These are phyloP conservation scores for Picochlorum sp. DNA, from an alignment of 139 green algal species.

Conservation along the genomic window DNA sequence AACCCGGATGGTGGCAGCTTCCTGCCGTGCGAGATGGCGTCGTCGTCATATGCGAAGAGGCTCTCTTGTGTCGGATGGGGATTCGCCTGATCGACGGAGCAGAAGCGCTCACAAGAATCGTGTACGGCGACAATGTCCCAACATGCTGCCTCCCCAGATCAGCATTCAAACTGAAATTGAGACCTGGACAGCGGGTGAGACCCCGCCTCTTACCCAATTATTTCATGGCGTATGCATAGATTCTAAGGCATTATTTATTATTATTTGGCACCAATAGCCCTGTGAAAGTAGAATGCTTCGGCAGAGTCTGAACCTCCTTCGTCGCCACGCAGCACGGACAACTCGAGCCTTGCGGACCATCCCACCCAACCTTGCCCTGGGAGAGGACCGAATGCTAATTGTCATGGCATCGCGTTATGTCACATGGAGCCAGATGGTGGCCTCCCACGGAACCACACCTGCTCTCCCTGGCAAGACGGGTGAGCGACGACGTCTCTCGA, in stretches of 20 bases:
- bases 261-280: too few species aligned
- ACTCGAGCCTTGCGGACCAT: too few species aligned
- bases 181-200: conserved; percentile 66
- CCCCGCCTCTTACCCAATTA: conserved; percentile 60
- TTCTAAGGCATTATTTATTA: not conserved
- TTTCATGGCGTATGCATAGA: conserved; percentile 40
- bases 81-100: conserved; percentile 77
- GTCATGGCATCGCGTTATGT: too few species aligned
- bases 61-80: conserved; percentile 52
- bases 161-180: conserved; percentile 63
- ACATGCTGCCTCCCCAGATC: conserved; percentile 15
- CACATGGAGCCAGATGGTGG: too few species aligned
- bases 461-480: too few species aligned
- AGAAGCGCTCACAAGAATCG: conserved; percentile 67
- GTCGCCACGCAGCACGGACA: too few species aligned
- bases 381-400: too few species aligned
- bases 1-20: conserved; percentile 81
- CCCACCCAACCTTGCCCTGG: too few species aligned
- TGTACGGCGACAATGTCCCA: conserved; percentile 51
- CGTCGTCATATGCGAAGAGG: conserved; percentile 66
- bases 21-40: conserved; percentile 62
- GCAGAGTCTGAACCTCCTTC: too few species aligned
- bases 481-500: too few species aligned
- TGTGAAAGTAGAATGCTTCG: too few species aligned
- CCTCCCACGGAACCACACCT: too few species aligned